These are phyloP conservation scores for Melanogaster broomeanus DNA, from an alignment of 768 basidiomycete species.

Conservation along the genomic window DNA sequence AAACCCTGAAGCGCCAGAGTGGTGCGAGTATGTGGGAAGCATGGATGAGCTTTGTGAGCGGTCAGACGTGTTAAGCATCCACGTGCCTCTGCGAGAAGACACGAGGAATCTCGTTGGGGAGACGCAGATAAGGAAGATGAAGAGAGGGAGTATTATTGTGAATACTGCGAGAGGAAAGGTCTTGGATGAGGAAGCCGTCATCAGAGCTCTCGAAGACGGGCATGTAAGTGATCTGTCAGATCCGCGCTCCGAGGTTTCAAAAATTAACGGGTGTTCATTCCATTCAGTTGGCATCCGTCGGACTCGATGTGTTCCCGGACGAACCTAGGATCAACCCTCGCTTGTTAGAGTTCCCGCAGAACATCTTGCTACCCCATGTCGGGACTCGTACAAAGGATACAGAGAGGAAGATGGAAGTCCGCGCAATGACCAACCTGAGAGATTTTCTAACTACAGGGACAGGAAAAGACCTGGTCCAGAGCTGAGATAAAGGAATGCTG, in stretches of 20 bases:
- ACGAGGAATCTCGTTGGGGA: slow-evolving; percentile 72
- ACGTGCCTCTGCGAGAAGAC: slow-evolving; percentile 72
- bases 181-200: slow-evolving; percentile 81
- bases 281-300: slow-evolving; percentile 50
- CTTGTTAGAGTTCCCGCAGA: slow-evolving; percentile 72
- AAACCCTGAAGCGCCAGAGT: slow-evolving; percentile 56
- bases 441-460: slow-evolving; percentile 62
- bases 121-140: slow-evolving; percentile 70
- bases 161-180: slow-evolving; percentile 86
- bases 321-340: slow-evolving; percentile 77
- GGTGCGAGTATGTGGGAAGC: slow-evolving; percentile 6
- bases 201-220: slow-evolving; percentile 76
- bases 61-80: slow-evolving; percentile 80
- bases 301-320: slow-evolving; percentile 84
- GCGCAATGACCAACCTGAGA: slow-evolving; percentile 67
- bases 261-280: not conserved
- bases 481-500: slow-evolving; percentile 8
- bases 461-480: slow-evolving; percentile 70
- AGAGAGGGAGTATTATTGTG: slow-evolving; percentile 70
- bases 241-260: not conserved
- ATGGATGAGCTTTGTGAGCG: slow-evolving; percentile 61
- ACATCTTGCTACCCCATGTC: slow-evolving; percentile 84
- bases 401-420: slow-evolving; percentile 76
- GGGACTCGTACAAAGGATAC: slow-evolving; percentile 79
- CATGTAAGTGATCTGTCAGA: slow-evolving; percentile 62